Percentiles rank a stretch among this genome's conserved stretches.
phyloP scores from a whole-genome alignment of 108 stramenopile species.

The Cyclotella distinguenda region DNA sequence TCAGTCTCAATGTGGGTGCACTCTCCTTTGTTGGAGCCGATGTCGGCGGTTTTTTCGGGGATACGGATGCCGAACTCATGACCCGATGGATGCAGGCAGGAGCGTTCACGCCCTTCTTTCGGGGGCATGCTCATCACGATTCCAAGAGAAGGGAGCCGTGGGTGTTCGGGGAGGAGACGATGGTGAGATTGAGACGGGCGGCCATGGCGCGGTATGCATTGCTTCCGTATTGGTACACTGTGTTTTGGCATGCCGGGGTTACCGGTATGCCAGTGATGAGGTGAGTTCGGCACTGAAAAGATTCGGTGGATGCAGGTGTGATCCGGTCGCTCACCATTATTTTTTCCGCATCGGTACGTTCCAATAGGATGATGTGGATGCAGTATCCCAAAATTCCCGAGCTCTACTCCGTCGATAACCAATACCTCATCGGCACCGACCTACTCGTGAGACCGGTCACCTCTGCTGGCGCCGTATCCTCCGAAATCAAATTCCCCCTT shows the following conservation, averaged over 20 bases:
- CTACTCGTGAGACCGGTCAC: constrained; percentile 96
- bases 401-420: constrained; percentile 72
- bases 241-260: constrained; percentile 79
- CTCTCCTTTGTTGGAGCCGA: constrained; percentile 97
- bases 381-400: constrained; percentile 79
- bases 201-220: constrained; percentile 94
- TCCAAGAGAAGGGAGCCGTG: constrained; percentile 96
- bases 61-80: constrained; percentile 96
- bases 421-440: constrained; percentile 95
- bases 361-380: constrained; percentile 85
- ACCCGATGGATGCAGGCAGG: constrained; percentile 99
- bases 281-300: constrained; percentile 29
- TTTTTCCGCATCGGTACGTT: background rate
- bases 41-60: constrained; percentile 99
- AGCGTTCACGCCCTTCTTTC: constrained; percentile 98
- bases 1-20: constrained; percentile 90
- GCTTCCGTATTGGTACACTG: constrained; percentile 97
- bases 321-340: background rate
- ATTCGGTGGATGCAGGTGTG: background rate
- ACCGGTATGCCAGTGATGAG: constrained; percentile 98
- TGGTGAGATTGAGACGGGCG: constrained; percentile 75
- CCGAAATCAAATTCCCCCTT: constrained; percentile 77
- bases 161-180: constrained; percentile 95
- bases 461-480: constrained; percentile 71
- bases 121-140: constrained; percentile 99